Evolutionary conservation across 257 asterid species (phyloP).

Genomic region (Echium plantagineum): DNA sequence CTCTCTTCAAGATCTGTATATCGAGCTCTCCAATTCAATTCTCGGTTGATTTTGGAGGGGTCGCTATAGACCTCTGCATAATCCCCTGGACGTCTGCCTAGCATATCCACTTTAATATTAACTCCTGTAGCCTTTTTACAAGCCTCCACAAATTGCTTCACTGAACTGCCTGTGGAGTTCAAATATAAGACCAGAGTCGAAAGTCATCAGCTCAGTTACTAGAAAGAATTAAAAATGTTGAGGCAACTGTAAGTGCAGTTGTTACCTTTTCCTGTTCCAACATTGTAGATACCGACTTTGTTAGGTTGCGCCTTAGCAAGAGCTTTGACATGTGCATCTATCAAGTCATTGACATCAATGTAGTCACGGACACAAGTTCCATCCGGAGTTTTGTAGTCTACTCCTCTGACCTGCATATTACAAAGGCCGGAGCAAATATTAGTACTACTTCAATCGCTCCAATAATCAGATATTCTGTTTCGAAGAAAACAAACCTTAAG

Average conservation of each 20-base stretch:
- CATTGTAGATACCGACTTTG: constrained; percentile 78
- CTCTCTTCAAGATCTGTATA: constrained; percentile 60
- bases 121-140: constrained; percentile 86
- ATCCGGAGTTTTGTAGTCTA: constrained; percentile 59
- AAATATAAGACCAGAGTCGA: too few species aligned
- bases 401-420: constrained; percentile 59
- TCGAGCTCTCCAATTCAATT: constrained; percentile 66
- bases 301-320: constrained; percentile 55
- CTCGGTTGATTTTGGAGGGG: constrained; percentile 61
- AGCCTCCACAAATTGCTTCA: constrained; percentile 77
- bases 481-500: constrained; percentile 38
- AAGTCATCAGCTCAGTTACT: not conserved
- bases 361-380: constrained; percentile 93
- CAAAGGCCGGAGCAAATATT: not conserved
- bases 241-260: not conserved
- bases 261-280: constrained; percentile 87
- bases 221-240: not conserved
- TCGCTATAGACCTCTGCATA: constrained; percentile 84
- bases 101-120: constrained; percentile 59
- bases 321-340: constrained; percentile 90
- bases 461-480: not conserved
- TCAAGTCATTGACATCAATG: constrained; percentile 69
- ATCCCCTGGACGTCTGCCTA: constrained; percentile 74
- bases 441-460: not conserved
- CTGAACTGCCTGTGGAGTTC: constrained; percentile 57